Evolutionary conservation across 2,329 filamentous ascomycete species (phyloP).

Genomic region (Penicillium fuscoglaucum): DNA sequence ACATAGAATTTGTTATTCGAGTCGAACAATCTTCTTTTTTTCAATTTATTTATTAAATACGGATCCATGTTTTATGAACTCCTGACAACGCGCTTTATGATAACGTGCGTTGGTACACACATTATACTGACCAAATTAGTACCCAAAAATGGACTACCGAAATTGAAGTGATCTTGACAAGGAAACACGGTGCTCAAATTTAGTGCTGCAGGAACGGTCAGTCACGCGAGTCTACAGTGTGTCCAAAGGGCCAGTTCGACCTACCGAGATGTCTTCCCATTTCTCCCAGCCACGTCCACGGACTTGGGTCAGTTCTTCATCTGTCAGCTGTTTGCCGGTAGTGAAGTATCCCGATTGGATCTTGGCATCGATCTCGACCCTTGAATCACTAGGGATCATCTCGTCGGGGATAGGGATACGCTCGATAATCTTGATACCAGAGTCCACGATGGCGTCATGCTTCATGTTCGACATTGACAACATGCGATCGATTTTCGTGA

Average conservation of each 20-base stretch:
- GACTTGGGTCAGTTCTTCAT: constrained; percentile 80
- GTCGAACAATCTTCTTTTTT: neutral
- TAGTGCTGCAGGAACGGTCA: constrained; percentile 20
- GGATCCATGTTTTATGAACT: neutral
- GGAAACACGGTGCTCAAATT: neutral
- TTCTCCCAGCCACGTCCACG: constrained; percentile 91
- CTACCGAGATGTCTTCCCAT: constrained; percentile 49
- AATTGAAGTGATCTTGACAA: neutral
- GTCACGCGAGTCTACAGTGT: neutral
- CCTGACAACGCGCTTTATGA: neutral
- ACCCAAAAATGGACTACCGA: neutral
- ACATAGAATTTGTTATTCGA: neutral
- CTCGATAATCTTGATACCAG: constrained; percentile 73
- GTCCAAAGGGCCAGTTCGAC: constrained; percentile 3
- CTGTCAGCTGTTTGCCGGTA: constrained; percentile 82
- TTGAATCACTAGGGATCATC: constrained; percentile 88
- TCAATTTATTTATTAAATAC: neutral
- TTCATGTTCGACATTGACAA: constrained; percentile 90
- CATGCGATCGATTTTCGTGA: constrained; percentile 98
- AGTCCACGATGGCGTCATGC: constrained; percentile 53
- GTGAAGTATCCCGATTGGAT: constrained; percentile 90
- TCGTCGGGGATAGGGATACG: constrained; percentile 89
- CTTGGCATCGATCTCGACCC: constrained; percentile 99
- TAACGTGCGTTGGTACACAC: neutral
- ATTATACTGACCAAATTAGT: neutral